Conservation (phyloP, 2,329 filamentous ascomycete species). For the Claviceps sp. region DNA sequence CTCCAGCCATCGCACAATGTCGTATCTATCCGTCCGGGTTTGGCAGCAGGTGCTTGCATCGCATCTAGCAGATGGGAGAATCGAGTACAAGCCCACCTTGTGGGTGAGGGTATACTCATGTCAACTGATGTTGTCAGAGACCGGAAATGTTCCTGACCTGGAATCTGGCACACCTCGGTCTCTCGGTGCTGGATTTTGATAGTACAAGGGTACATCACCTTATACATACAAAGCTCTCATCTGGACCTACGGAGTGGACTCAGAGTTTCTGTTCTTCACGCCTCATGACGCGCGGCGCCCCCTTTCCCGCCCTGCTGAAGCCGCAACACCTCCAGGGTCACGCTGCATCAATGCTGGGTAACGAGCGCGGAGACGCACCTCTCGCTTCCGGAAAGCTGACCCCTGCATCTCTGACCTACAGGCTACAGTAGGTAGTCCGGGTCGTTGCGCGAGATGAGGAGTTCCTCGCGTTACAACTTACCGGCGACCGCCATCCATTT, state of each 20-base stretch:
- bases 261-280: not conserved
- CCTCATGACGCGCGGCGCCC: not conserved
- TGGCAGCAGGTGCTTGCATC: not conserved
- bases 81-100: not conserved
- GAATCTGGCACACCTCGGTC: not conserved
- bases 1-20: not conserved
- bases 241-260: too few relatives aligned
- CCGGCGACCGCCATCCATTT: too few relatives aligned
- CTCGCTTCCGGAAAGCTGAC: not conserved
- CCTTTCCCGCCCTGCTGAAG: not conserved
- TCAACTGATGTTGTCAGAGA: too few relatives aligned
- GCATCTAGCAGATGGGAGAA: not conserved
- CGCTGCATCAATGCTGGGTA: not conserved
- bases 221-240: not conserved
- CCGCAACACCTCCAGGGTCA: not conserved
- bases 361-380: not conserved
- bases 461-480: too few relatives aligned
- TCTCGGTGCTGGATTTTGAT: not conserved
- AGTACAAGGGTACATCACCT: not conserved
- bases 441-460: too few relatives aligned
- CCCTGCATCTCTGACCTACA: too few relatives aligned
- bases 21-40: not conserved
- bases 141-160: not conserved
- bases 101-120: too few relatives aligned
- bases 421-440: too few relatives aligned